Conservation (phyloP, 805 yeast genomes). For the Metschnikowia reukaufii region DNA sequence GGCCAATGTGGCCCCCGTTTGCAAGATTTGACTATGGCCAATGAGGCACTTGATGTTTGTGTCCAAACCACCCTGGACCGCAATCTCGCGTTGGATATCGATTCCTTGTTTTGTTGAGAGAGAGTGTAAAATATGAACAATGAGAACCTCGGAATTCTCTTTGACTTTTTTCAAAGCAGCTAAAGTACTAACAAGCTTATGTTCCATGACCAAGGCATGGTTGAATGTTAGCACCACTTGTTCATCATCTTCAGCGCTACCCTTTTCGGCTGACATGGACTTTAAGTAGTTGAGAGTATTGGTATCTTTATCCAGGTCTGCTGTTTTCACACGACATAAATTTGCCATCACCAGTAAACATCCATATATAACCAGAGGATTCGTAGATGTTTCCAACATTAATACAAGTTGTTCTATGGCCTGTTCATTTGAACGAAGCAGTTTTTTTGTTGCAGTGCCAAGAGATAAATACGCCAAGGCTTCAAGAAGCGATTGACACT, state of each 20-base stretch:
- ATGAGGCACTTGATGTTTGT: conserved; percentile 41
- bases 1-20: conserved; percentile 15
- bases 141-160: conserved; percentile 4
- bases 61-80: conserved; percentile 47
- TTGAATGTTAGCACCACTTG: conserved; percentile 34
- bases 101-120: conserved; percentile 30
- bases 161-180: conserved; percentile 7
- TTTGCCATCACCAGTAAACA: conserved; percentile 42
- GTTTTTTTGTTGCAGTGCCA: conserved; percentile 9
- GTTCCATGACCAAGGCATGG: conserved; percentile 26
- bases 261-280: conserved; percentile 25
- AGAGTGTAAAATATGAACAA: conserved; percentile 34
- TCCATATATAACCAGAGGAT: conserved; percentile 37
- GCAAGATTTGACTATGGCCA: conserved; percentile 25
- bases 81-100: conserved; percentile 33
- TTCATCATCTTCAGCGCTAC: conserved; percentile 18
- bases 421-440: conserved; percentile 15
- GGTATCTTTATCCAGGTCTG: conserved; percentile 26
- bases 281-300: conserved; percentile 38
- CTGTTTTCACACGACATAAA: conserved; percentile 34
- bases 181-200: conserved; percentile 21
- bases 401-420: conserved; percentile 14
- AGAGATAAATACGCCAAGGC: conserved; percentile 19
- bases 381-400: conserved; percentile 15
- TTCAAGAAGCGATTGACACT: conserved; percentile 10